Base-by-base conservation (phyloP, 192 early-diverging fungal genomes). In the Coemansia sp. region DNA sequence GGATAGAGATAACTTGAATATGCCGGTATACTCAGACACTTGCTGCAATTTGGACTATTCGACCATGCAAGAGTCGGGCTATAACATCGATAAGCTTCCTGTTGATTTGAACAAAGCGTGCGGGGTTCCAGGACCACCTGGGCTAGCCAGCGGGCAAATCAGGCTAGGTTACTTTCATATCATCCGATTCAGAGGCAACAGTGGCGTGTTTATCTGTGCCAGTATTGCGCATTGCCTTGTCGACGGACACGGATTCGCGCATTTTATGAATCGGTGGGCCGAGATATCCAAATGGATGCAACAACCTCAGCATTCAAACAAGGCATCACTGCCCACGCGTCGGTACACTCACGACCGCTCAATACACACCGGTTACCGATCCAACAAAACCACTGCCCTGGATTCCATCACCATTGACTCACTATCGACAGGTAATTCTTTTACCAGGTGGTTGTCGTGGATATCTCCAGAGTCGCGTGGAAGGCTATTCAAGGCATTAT, bases 181-280 rank as follows among this genome's bases (percentile, higher is more conserved):
- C 4, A 40, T 70, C 5, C 33, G 73, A 22, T 46, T 75, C 2
- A 23, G 6, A 10, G 59, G 66, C 8, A 65, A 70, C 36, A 75
- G 73, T 22, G 73, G 73, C 5, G 9, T 75, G 29, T 15, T 65
- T n/a, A 4, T 75, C 14, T 75, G 62, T 54, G 29, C 50, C 15
- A 70, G 67, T 60, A 38, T 66, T 13, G 17, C 63, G 0, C 73
- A 75, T 22, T 66, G 52, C 58, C 42, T 65, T 2, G 60, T 70
- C 1, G 73, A 70, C 36, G 68, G 67, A 6, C 29, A 53, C 14
- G 73, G 67, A 29, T 66, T 52, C 22, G 61, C 52, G 15, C 19
- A 32, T 5, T 75, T 75, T 63, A 50, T 75, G 38, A 59, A 56
- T 7, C 59, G 63, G 0, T 75, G 73, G 67, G 67, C 63, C 19